Base-by-base conservation (phyloP, 768 basidiomycete species). In the Agaricus blazei region DNA sequence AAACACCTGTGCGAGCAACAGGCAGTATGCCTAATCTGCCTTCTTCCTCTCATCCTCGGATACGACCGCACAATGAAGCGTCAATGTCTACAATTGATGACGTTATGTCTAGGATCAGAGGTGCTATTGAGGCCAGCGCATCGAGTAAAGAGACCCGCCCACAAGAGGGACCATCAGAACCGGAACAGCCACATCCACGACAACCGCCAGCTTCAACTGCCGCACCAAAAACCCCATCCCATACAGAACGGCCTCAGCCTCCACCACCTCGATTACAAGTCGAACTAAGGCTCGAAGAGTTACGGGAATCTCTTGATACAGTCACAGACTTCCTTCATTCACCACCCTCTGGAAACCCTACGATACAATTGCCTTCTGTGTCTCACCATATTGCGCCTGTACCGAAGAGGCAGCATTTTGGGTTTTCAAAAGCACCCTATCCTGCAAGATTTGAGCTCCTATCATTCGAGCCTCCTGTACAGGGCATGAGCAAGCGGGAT, bases 21-120 rank as follows among this genome's bases (percentile, higher is more conserved):
- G 43, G 41, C 24, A 51, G 50, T 4, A 43, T 45, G 36, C 55
- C 60, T 14, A 28, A 44, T 23, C 55, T 51, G 40, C 40, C 63
- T 28, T 34, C 48, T 37, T 5, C 63, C 23, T 53, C 27, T 45
- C 52, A 58, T 27, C 49, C 59, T 26, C 51, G 58, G 28, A 38
- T 70, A 19, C 74, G 80, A 41, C 65, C 48, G 24, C 75, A 76
- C 58, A 61, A 67, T 57, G 79, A 79, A 59, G 72, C 79, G 24
- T 64, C 74, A 8, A 89, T 91, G 82, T 85, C 88, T 2, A 80
- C 89, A 15, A 70, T 93, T 58, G 83, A 90, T 63, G 89, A 93
- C 64, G 81, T 83, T 27, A 90, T 93, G 81, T 89, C 88, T 5
- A 82, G 91, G 41, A 92, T 93, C 63, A 93, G 86, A 63, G 90